Evolutionary conservation across 225 moss, liverwort and hornwort species (phyloP).

Genomic region (Pleurozium schreberi): DNA sequence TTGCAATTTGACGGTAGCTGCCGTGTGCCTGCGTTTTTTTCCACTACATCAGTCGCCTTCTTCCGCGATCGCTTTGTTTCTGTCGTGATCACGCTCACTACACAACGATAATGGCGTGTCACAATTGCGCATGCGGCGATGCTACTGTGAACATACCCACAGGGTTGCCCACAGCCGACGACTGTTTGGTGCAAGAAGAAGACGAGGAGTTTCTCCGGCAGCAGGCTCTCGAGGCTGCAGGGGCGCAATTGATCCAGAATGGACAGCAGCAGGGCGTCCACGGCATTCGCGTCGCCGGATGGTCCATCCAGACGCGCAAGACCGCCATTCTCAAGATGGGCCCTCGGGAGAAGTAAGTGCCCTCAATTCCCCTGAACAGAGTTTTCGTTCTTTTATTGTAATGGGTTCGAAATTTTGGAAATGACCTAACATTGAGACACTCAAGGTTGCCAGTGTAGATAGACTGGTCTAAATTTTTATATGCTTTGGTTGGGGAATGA

Average conservation of each 20-base stretch:
- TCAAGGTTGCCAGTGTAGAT: not conserved
- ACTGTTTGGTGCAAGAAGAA: constrained; percentile 6
- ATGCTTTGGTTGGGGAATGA: not conserved
- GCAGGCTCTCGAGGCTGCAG: constrained; percentile 9
- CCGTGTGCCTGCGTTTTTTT: not conserved
- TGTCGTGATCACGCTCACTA: not conserved
- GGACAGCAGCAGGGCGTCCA: not conserved
- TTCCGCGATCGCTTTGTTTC: not conserved
- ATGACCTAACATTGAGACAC: not conserved
- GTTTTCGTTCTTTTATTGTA: not conserved
- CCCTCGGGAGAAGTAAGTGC: constrained; percentile 19
- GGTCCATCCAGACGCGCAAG: constrained; percentile 25
- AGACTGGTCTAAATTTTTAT: not conserved
- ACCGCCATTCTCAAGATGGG: constrained; percentile 35
- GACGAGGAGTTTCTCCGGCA: constrained; percentile 11
- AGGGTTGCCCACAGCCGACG: not conserved
- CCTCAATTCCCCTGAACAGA: not conserved
- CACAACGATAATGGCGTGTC: constrained; percentile 12
- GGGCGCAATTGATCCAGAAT: constrained; percentile 6
- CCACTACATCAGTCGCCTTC: not conserved
- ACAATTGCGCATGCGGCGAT: constrained; percentile 9
- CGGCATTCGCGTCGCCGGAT: constrained; percentile 21
- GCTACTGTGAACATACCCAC: not conserved
- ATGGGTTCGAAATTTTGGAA: not conserved
- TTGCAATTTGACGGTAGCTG: too few species aligned